Conservation (phyloP, 495 filamentous ascomycete species). For the Tuber aestivum region DNA sequence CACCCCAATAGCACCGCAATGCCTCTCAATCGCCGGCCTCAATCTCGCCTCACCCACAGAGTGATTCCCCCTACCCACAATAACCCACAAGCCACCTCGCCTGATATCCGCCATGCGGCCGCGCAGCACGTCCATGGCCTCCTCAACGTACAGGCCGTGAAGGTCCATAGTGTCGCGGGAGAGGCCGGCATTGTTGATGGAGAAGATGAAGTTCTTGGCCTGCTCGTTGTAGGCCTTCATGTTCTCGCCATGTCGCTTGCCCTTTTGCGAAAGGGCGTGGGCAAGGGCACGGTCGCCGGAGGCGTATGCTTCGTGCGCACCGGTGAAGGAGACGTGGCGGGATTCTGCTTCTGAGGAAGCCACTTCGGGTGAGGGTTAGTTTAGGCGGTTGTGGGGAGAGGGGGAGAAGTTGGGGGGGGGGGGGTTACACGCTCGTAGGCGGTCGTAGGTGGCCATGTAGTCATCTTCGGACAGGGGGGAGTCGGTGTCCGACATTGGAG, state of each 20-base stretch:
- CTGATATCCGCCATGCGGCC: constrained; percentile 68
- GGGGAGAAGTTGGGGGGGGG: background rate
- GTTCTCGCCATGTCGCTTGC: constrained; percentile 69
- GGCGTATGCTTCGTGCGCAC: constrained; percentile 72
- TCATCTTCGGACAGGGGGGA: background rate
- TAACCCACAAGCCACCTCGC: constrained; percentile 73
- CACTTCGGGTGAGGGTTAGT: constrained; percentile 38
- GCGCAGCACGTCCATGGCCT: constrained; percentile 83
- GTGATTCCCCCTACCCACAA: constrained; percentile 93
- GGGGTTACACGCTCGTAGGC: constrained; percentile 68
- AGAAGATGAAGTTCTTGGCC: constrained; percentile 86
- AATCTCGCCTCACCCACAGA: constrained; percentile 71
- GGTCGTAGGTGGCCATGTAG: constrained; percentile 49
- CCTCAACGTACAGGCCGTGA: constrained; percentile 86
- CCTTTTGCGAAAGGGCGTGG: constrained; percentile 71
- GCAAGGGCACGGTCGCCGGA: constrained; percentile 69
- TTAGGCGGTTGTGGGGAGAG: background rate
- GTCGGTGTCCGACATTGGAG: background rate
- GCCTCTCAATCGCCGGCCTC: constrained; percentile 77
- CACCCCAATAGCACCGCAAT: constrained; percentile 49
- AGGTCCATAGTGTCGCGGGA: constrained; percentile 73
- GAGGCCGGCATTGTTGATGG: constrained; percentile 72
- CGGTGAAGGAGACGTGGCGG: constrained; percentile 63
- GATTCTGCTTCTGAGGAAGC: constrained; percentile 70
- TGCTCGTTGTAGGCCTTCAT: constrained; percentile 78